phyloP scores from a whole-genome alignment of 176 grass and related monocot species.

The Eleusine coracana region DNA sequence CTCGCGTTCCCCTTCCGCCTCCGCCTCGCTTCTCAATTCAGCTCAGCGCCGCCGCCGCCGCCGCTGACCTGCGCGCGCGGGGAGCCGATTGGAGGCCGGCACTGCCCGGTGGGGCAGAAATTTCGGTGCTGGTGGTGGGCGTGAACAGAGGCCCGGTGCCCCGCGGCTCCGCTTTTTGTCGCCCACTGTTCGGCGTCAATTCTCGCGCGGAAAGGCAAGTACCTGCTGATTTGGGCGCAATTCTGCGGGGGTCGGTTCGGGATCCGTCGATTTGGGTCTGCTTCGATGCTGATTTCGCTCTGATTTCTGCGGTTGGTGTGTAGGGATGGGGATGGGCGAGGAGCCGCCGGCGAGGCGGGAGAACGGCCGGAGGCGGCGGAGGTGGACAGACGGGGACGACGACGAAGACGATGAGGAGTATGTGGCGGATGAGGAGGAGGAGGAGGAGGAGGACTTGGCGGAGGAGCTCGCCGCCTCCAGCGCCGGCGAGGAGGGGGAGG shows the following conservation, averaged over 20 bases:
- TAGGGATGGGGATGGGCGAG: slow-evolving; percentile 60
- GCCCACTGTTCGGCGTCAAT: slow-evolving; percentile 29
- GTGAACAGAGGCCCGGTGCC: slow-evolving; percentile 15
- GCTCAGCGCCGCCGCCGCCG: slow-evolving; percentile 30
- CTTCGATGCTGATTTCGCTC: slow-evolving; percentile 37
- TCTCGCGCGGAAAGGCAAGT: slow-evolving; percentile 35
- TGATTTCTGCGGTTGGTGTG: slow-evolving; percentile 44
- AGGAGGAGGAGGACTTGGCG: slow-evolving; percentile 45
- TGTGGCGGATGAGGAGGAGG: slow-evolving; percentile 54
- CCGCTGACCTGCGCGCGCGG: slow-evolving; percentile 27
- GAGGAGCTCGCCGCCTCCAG: slow-evolving; percentile 32
- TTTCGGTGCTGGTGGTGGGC: neutral
- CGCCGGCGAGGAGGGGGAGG: slow-evolving; percentile 27
- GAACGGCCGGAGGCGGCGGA: slow-evolving; percentile 28
- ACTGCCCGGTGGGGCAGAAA: neutral
- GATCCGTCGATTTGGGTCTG: slow-evolving; percentile 44
- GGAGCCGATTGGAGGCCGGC: slow-evolving; percentile 26
- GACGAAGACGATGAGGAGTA: slow-evolving; percentile 61
- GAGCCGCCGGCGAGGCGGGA: slow-evolving; percentile 37
- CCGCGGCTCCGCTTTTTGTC: slow-evolving; percentile 19
- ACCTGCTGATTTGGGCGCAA: slow-evolving; percentile 31
- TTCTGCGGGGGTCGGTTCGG: neutral
- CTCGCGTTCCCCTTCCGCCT: slow-evolving; percentile 12
- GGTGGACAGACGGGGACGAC: slow-evolving; percentile 24
- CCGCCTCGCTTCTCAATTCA: neutral